phyloP scores from a whole-genome alignment of 495 filamentous ascomycete species.

The Staphylotrichum longicolle region DNA sequence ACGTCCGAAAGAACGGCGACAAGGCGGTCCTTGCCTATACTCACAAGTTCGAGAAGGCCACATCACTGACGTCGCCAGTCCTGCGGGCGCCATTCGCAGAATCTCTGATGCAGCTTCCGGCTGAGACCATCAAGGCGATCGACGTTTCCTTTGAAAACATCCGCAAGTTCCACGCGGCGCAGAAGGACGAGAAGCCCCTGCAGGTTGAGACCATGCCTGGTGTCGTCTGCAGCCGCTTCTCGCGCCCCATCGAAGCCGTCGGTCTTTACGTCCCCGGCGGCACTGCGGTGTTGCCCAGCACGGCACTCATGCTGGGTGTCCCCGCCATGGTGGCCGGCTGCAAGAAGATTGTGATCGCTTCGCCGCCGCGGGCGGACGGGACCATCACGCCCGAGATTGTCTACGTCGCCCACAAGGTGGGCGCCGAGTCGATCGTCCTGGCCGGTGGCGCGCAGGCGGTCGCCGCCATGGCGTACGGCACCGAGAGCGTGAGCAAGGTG shows the following conservation, averaged over 20 bases:
- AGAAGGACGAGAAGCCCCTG: slow-evolving; percentile 74
- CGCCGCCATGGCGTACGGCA: slow-evolving; percentile 82
- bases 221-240: slow-evolving; percentile 90
- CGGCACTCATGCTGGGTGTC: slow-evolving; percentile 95
- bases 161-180: slow-evolving; percentile 85
- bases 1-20: slow-evolving; percentile 77
- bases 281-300: slow-evolving; percentile 92
- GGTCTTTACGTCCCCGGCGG: slow-evolving; percentile 94
- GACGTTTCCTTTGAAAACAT: slow-evolving; percentile 94
- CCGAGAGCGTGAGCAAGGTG: slow-evolving; percentile 83
- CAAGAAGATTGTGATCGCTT: slow-evolving; percentile 88
- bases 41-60: slow-evolving; percentile 95
- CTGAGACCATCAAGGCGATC: slow-evolving; percentile 84
- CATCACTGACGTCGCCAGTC: slow-evolving; percentile 81
- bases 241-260: slow-evolving; percentile 86
- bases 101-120: slow-evolving; percentile 76
- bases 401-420: slow-evolving; percentile 96
- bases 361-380: slow-evolving; percentile 85
- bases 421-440: slow-evolving; percentile 90
- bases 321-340: slow-evolving; percentile 98
- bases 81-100: slow-evolving; percentile 82
- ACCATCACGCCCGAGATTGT: slow-evolving; percentile 94
- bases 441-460: slow-evolving; percentile 97
- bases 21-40: slow-evolving; percentile 86
- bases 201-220: slow-evolving; percentile 96